Evolutionary conservation across 2,329 filamentous ascomycete species (phyloP).

Genomic region (Neofusicoccum kwambonambiense): DNA sequence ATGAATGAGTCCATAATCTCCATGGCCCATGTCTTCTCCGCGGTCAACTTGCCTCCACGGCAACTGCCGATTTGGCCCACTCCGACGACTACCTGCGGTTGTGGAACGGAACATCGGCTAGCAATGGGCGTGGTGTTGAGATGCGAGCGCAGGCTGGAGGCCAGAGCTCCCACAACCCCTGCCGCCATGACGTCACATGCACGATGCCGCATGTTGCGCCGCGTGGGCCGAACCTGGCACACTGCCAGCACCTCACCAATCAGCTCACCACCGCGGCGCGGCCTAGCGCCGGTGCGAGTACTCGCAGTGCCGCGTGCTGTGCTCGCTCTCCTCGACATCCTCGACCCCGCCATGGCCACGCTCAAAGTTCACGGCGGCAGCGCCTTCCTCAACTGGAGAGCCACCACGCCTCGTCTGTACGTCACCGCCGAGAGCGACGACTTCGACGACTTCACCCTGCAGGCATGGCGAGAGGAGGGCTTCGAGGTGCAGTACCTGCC

Average conservation of each 20-base stretch:
- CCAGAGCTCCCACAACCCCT: conserved; percentile 9
- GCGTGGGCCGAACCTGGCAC: conserved; percentile 4
- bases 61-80: too few relatives aligned
- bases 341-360: conserved; percentile 8
- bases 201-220: background rate
- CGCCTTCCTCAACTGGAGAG: conserved; percentile 39
- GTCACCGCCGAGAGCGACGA: conserved; percentile 53
- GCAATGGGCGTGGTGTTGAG: background rate
- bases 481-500: conserved; percentile 60
- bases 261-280: conserved; percentile 2
- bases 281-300: background rate
- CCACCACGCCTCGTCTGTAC: conserved; percentile 47
- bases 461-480: conserved; percentile 60
- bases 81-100: too few relatives aligned
- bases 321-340: background rate
- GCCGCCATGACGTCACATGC: background rate
- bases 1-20: too few relatives aligned
- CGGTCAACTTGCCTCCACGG: too few relatives aligned
- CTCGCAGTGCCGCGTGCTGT: background rate
- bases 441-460: conserved; percentile 55
- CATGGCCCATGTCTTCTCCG: too few relatives aligned
- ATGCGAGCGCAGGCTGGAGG: background rate
- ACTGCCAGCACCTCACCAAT: conserved; percentile 6
- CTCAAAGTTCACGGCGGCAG: conserved; percentile 10
- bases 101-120: too few relatives aligned